Base-by-base conservation (phyloP, 768 basidiomycete species). In the Collybia nuda region DNA sequence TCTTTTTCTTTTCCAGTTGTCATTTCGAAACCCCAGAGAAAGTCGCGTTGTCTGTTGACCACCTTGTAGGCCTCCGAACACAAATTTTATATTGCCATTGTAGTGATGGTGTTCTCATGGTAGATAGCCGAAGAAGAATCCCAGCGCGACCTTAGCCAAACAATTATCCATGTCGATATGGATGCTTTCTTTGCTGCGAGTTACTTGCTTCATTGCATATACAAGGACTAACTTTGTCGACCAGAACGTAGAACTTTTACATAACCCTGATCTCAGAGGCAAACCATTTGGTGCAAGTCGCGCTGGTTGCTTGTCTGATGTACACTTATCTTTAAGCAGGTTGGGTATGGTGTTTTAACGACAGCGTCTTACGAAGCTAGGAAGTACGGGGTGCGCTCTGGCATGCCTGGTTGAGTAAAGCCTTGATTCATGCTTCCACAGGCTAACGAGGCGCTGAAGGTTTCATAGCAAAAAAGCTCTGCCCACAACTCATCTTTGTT, bases 321-420 rank as follows among this genome's bases (percentile, higher is more conserved):
- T 35, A 29, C 23, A 23, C 42, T 38, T 14, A 28, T 65, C 74
- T 14, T n/a, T 42, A 14, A 40, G 14, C 52, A 79, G 76, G 94
- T 96, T 15, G 92, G 92, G 38, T 73, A 78, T 37, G 93, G 93
- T 4, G 88, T 98, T 5, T 68, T 97, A 12, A 84, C 80, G 9
- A 98, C 96, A 0, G 93, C 94, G 8, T 90, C 92, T 23, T 97
- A 97, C 50, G 93, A 93, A 61, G 94, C 94, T 5, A 78, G 94
- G 40, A 93, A 88, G 64, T 93, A 78, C 57, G 94, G 93, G 2
- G 88, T 91, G 26, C 85, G 97, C 39, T 96, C 93, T 4, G 96
- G 93, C 23, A 98, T 98, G 97, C 83, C 96, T n/a, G 81, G 90
- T 89, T 59, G 54, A 75, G 60, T 19, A 17, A 5, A 11, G 3